Percentiles rank a stretch among this genome's conserved stretches.
Evolutionary conservation across 2,329 filamentous ascomycete genomes (phyloP).

Genomic region (Aspergillus niger): DNA sequence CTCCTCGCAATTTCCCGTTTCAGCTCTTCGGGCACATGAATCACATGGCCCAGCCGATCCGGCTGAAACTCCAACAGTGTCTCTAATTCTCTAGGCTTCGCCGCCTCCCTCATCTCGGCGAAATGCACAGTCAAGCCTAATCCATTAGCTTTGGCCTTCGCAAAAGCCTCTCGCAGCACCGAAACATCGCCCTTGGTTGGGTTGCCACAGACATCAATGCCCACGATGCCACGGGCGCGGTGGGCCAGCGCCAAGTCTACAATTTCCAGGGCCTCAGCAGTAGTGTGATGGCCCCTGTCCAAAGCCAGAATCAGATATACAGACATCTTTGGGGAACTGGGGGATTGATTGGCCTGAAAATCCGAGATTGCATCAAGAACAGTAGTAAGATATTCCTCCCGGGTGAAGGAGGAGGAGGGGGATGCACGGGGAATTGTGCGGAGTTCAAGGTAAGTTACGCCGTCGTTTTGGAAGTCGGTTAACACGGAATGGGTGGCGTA

Average conservation of each 20-base stretch:
- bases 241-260: constrained; percentile 65
- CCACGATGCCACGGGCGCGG: constrained; percentile 62
- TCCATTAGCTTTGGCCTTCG: constrained; percentile 55
- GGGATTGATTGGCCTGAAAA: constrained; percentile 47
- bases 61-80: constrained; percentile 67
- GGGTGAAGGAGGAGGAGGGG: constrained; percentile 55
- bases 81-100: constrained; percentile 61
- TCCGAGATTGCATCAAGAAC: constrained; percentile 65
- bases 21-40: constrained; percentile 67
- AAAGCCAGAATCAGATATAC: constrained; percentile 72
- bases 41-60: constrained; percentile 74
- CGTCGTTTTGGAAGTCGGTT: constrained; percentile 66
- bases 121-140: constrained; percentile 75
- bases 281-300: constrained; percentile 65
- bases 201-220: constrained; percentile 77
- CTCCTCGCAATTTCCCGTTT: constrained; percentile 57
- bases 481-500: constrained; percentile 68
- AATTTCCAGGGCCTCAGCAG: constrained; percentile 62
- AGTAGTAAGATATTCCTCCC: constrained; percentile 64
- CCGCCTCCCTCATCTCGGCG: constrained; percentile 65
- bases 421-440: constrained; percentile 75
- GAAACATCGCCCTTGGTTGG: constrained; percentile 64
- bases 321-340: constrained; percentile 48
- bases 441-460: constrained; percentile 76
- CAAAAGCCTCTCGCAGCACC: constrained; percentile 62